Percentiles rank a stretch among this genome's conserved stretches.
Evolutionary conservation across 768 basidiomycete species (phyloP).

Genomic region (Agrocybe chaxingu): DNA sequence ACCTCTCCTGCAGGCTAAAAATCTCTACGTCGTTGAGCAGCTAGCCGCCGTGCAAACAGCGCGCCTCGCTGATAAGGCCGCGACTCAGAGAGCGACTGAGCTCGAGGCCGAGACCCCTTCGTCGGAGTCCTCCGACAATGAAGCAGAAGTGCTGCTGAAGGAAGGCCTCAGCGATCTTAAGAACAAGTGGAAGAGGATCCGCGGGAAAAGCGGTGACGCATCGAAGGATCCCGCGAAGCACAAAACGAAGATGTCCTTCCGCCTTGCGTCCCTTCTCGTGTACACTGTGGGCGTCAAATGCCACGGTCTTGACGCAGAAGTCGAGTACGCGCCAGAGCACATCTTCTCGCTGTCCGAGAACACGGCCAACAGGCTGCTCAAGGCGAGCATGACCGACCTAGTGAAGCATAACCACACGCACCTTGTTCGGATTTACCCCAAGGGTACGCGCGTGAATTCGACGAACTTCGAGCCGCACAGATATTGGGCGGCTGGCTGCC

Average conservation of each 20-base stretch:
- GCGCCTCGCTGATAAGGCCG: conserved; percentile 52
- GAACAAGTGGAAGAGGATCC: conserved; percentile 23
- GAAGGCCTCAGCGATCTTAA: conserved; percentile 19
- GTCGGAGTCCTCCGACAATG: conserved; percentile 16
- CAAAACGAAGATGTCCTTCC: conserved; percentile 71
- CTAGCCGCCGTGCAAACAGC: conserved; percentile 62
- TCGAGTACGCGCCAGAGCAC: conserved; percentile 81
- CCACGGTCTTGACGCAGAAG: conserved; percentile 83
- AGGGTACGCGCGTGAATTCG: conserved; percentile 75
- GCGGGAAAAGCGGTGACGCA: conserved; percentile 22
- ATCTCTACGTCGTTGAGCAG: conserved; percentile 82
- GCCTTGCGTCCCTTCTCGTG: conserved; percentile 73
- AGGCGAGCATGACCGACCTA: conserved; percentile 63
- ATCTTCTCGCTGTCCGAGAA: conserved; percentile 92
- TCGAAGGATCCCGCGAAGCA: conserved; percentile 19
- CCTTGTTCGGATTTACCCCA: conserved; percentile 83
- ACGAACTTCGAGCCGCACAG: conserved; percentile 87
- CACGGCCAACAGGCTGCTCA: conserved; percentile 72
- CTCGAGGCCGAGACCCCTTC: conserved; percentile 36
- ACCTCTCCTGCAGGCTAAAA: conserved; percentile 56
- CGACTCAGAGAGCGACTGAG: conserved; percentile 42
- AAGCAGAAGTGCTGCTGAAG: conserved; percentile 15
- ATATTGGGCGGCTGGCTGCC: conserved; percentile 87
- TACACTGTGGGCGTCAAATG: conserved; percentile 97
- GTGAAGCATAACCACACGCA: conserved; percentile 86